Conservation (phyloP, 495 filamentous ascomycete species). For the Pyrenula massariospora region DNA sequence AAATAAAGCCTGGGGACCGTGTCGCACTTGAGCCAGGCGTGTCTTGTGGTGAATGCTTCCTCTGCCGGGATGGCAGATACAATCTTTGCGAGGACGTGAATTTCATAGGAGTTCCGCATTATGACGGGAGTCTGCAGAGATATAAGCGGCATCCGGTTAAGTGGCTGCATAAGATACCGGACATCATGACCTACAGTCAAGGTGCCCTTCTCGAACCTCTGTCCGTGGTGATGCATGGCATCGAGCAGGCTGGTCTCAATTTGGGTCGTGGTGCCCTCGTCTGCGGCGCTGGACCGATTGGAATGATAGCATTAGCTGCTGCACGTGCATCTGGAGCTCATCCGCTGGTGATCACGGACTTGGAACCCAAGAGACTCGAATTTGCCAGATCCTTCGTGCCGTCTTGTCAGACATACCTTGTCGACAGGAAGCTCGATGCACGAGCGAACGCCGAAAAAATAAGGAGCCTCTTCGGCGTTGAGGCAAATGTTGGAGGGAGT, state of each 20-base stretch:
- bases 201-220: constrained; percentile 74
- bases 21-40: constrained; percentile 76
- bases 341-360: constrained; percentile 51
- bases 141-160: constrained; percentile 62
- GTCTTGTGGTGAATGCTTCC: constrained; percentile 55
- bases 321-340: constrained; percentile 51
- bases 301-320: constrained; percentile 53
- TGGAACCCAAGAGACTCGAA: constrained; percentile 39
- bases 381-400: constrained; percentile 51
- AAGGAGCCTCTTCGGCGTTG: constrained; percentile 30
- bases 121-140: constrained; percentile 78
- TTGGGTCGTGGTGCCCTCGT: constrained; percentile 47
- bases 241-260: constrained; percentile 35
- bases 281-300: constrained; percentile 73
- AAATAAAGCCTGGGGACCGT: constrained; percentile 45
- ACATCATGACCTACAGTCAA: constrained; percentile 46
- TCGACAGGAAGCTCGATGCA: constrained; percentile 29
- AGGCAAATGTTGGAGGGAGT: background rate
- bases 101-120: constrained; percentile 63
- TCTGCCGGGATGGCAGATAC: constrained; percentile 62
- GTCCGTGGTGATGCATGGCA: constrained; percentile 67
- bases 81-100: constrained; percentile 72
- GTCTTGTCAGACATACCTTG: constrained; percentile 31
- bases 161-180: constrained; percentile 44
- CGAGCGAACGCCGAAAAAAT: constrained; percentile 41